Evolutionary conservation across 2,329 filamentous ascomycete species (phyloP).

Genomic region (Diplodia seriata): DNA sequence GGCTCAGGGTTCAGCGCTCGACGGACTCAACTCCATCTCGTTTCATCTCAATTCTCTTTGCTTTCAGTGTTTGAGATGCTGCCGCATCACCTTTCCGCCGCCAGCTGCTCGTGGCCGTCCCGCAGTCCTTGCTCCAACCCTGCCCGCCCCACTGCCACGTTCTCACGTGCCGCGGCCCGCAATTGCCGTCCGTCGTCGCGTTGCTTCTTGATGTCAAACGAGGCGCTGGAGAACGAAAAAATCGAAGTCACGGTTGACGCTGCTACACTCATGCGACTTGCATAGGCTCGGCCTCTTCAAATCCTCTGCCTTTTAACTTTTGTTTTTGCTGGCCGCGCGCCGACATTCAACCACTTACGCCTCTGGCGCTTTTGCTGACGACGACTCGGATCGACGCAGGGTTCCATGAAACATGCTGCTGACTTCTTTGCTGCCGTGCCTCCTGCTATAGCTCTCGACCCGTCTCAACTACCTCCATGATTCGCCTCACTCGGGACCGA

Average conservation of each 20-base stretch:
- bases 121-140: neutral
- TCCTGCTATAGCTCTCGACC: neutral
- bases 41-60: neutral
- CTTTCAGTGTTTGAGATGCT: too few species aligned
- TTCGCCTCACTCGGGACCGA: neutral
- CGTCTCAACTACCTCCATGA: neutral
- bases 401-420: neutral
- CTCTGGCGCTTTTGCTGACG: conserved; percentile 7
- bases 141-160: conserved; percentile 12
- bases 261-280: neutral
- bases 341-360: neutral
- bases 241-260: too few species aligned
- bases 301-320: neutral
- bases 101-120: neutral
- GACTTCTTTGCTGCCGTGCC: neutral
- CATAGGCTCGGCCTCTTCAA: neutral
- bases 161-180: conserved; percentile 3
- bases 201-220: neutral
- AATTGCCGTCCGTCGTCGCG: neutral
- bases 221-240: too few species aligned
- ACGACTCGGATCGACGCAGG: conserved; percentile 17
- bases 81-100: neutral
- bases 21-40: neutral
- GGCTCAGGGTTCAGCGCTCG: neutral
- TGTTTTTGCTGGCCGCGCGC: neutral